Percentiles rank a stretch among this genome's conserved stretches.
These are phyloP conservation scores for Mycogone perniciosa DNA, from an alignment of 2,329 filamentous ascomycete species.

Conservation along the genomic window DNA sequence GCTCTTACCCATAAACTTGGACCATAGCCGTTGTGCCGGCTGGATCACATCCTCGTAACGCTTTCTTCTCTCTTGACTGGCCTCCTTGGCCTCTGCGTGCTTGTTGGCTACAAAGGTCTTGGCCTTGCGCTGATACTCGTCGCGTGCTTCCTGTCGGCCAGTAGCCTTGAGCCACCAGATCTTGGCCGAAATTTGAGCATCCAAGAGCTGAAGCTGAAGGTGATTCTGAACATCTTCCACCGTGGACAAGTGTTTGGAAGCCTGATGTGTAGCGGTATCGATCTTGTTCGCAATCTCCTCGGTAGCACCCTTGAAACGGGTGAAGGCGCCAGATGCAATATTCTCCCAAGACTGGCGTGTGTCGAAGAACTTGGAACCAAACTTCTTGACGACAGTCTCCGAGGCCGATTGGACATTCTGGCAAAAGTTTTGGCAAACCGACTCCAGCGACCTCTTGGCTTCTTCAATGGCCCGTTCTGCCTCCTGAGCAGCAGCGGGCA, in stretches of 20 bases:
- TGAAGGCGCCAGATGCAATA: constrained; percentile 15
- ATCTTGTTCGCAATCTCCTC: constrained; percentile 17
- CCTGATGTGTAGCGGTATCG: constrained; percentile 13
- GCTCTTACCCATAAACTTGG: constrained; percentile 21
- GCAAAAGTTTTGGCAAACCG: constrained; percentile 24
- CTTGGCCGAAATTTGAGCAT: constrained; percentile 50
- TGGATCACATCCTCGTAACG: constrained; percentile 23
- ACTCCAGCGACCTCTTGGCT: constrained; percentile 27
- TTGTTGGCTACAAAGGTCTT: constrained; percentile 35
- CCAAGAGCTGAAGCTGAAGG: constrained; percentile 40
- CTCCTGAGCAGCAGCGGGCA: constrained; percentile 34
- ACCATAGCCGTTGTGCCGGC: constrained; percentile 15
- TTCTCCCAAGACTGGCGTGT: constrained; percentile 19
- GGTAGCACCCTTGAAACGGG: constrained; percentile 16
- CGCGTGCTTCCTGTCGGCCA: constrained; percentile 41
- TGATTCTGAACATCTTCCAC: constrained; percentile 31
- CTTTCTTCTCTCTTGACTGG: constrained; percentile 18
- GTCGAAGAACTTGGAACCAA: constrained; percentile 17
- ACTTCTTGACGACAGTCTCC: constrained; percentile 21
- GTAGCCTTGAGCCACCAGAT: constrained; percentile 51
- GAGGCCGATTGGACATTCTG: constrained; percentile 22
- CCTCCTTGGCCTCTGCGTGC: constrained; percentile 25
- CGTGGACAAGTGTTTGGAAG: constrained; percentile 17
- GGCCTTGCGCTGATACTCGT: constrained; percentile 43
- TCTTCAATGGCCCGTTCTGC: constrained; percentile 32